Base-by-base conservation (phyloP, 208 protist genomes). In the Leishmania braziliensis region DNA sequence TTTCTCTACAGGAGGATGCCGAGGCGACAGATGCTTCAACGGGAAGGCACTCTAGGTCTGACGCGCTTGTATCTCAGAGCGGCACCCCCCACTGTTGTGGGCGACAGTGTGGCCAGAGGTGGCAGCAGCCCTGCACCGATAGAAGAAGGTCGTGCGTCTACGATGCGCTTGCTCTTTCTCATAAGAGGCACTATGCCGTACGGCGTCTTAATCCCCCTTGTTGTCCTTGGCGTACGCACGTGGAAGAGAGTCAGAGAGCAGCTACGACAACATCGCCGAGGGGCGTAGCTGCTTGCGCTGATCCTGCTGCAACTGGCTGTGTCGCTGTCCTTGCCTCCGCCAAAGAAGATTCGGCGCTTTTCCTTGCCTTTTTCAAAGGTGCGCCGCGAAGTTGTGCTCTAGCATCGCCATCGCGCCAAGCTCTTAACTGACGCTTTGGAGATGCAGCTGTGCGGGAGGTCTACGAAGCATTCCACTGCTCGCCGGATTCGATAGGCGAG, bases 391-490 rank as follows among this genome's bases (percentile, higher is more conserved):
- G 33, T 70, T 5, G 53, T 80, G 2, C 26, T 8, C n/a, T 29
- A 62, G 3, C 80, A 77, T 33, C 54, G 66, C 48, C 75, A 60
- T 33, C 75, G 54, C 29, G 18, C 68, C 48, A 10, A 62, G 3
- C 68, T 79, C 6, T 60, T 69, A 3, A 26, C 60, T 10, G 26
- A 71, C 46, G 53, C 60, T 1, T 36, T 66, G 20, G 46, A 84
- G 12, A n/a, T 26, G 9, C 56, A 75, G 8, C 48, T 77, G 10
- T 3, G 12, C 16, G 29, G 33, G 68, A 46, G 16, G 77, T 81
- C 29, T 85, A 83, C 78, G 70, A 80, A 16, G 75, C 80, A 0
- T 69, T 88, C 26, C 16, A 50, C 5, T 75, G 54, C n/a, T 36
- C 51, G 78, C 20, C 60, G 36, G 69, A 20, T 29, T 66, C n/a